phyloP scores from a whole-genome alignment of 768 basidiomycete genomes.

The Mycena pura region DNA sequence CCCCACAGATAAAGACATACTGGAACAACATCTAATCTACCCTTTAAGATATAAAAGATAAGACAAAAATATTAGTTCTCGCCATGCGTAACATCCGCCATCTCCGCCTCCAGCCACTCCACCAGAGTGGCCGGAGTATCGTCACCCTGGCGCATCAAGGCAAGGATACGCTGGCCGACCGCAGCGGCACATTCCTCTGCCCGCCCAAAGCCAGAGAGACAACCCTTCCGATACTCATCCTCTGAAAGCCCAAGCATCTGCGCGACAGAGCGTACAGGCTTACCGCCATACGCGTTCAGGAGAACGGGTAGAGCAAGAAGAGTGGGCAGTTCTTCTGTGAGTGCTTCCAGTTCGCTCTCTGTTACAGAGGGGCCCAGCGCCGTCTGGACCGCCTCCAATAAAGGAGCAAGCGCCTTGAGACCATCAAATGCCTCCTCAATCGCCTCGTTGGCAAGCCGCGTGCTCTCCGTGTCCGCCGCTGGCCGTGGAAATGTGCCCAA shows the following conservation, averaged over 20 bases:
- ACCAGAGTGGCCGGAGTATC: conserved; percentile 43
- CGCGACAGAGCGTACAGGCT: conserved; percentile 51
- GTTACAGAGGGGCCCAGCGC: conserved; percentile 19
- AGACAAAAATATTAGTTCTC: conserved; percentile 11
- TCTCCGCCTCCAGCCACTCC: conserved; percentile 60
- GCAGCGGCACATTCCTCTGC: conserved; percentile 75
- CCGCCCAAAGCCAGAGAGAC: conserved; percentile 75
- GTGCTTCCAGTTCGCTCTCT: conserved; percentile 51
- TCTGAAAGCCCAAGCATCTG: conserved; percentile 64
- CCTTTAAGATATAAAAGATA: conserved; percentile 6
- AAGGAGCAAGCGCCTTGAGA: conserved; percentile 58
- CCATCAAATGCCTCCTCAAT: conserved; percentile 81
- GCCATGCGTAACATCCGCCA: conserved; percentile 31
- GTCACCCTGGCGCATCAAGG: conserved; percentile 48
- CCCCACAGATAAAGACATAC: conserved; percentile 12
- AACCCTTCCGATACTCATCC: conserved; percentile 69
- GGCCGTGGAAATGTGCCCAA: conserved; percentile 70
- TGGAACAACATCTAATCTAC: conserved; percentile 7
- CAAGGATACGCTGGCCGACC: conserved; percentile 63
- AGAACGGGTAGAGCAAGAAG: conserved; percentile 76
- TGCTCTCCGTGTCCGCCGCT: conserved; percentile 49
- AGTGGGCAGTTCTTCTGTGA: conserved; percentile 74
- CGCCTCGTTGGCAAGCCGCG: conserved; percentile 74
- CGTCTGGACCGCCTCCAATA: conserved; percentile 59
- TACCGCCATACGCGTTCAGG: conserved; percentile 52